phyloP scores from a whole-genome alignment of 2,329 filamentous ascomycete genomes.

The Fusarium ambrosium region DNA sequence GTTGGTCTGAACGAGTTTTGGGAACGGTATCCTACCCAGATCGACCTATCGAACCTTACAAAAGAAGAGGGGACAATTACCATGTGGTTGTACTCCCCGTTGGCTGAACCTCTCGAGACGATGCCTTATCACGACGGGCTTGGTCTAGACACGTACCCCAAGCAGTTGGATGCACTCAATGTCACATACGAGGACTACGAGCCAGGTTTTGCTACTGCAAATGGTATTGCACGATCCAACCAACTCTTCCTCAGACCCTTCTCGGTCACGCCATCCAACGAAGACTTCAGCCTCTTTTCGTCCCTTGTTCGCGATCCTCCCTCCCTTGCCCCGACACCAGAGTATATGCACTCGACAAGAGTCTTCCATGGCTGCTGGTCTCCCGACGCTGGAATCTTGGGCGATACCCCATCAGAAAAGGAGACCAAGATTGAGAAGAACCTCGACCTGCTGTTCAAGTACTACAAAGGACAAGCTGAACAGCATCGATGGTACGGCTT shows the following conservation, averaged over 20 bases:
- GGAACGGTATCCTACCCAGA: constrained; percentile 71
- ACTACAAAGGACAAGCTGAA: constrained; percentile 67
- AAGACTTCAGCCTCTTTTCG: constrained; percentile 55
- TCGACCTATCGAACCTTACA: constrained; percentile 67
- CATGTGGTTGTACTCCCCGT: constrained; percentile 71
- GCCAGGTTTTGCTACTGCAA: constrained; percentile 65
- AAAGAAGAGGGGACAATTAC: constrained; percentile 65
- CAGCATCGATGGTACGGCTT: constrained; percentile 73
- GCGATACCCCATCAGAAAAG: constrained; percentile 35
- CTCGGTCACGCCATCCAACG: constrained; percentile 65
- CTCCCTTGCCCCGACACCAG: constrained; percentile 61
- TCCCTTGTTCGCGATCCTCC: constrained; percentile 59
- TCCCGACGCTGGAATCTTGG: constrained; percentile 3
- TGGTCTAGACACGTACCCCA: constrained; percentile 65
- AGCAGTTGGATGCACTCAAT: constrained; percentile 71
- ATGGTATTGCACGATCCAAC: constrained; percentile 69
- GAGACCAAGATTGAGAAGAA: constrained; percentile 62
- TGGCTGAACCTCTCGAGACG: constrained; percentile 67
- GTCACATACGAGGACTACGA: constrained; percentile 76
- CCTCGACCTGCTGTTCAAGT: constrained; percentile 67
- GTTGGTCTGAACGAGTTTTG: constrained; percentile 72
- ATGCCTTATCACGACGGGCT: constrained; percentile 70
- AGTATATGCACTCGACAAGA: constrained; percentile 55
- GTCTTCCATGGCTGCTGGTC: constrained; percentile 37
- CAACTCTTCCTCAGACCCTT: constrained; percentile 61